Base-by-base conservation (phyloP, 2,329 filamentous ascomycete species). In the Diaporthe ampelina region DNA sequence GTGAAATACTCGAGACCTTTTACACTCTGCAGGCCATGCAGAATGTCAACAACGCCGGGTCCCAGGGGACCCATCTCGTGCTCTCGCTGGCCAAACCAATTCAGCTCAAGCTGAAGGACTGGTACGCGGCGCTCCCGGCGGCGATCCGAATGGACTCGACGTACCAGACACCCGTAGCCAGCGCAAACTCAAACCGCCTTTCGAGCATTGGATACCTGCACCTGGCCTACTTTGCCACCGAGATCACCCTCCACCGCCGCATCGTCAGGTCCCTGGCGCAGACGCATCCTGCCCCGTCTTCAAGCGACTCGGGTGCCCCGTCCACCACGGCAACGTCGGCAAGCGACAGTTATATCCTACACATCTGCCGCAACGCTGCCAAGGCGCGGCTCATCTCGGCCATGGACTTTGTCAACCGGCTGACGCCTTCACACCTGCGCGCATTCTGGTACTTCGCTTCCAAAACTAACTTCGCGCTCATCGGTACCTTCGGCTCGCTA, bases 351-450 rank as follows among this genome's bases (percentile, higher is more conserved):
- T 97, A 98, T 79, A 91, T 97, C 67, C 90, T 95, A 72, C 94
- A 97, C 83, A 98, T 98, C 78, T 98, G 95, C 83, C 95, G 96
- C 70, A 95, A 93, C 73, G 96, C 96, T 5, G 96, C 96, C 70
- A 98, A 98, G 83, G 97, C 96, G 0, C 93, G 96, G 8, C 89
- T 98, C 45, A 98, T 98, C 80, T 97, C 94, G 29, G 95, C 95
- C 77, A 97, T 98, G 94, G 96, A 98, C 82, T 98, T 98, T 83
- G 95, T 98, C 79, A 98, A 98, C 84, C 93, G 96, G 0, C 90
- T 98, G 43, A 95, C 94, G 58, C 94, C 95, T 0, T 91, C 92
- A 48, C 95, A 98, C 79, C 88, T 98, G 40, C 91, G 93, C n/a
- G 91, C 94, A 0, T 98, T 98, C 84, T 98, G 96, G 96, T 95